Evolutionary conservation across 768 basidiomycete genomes (phyloP).

Genomic region (Mycena indigotica): DNA sequence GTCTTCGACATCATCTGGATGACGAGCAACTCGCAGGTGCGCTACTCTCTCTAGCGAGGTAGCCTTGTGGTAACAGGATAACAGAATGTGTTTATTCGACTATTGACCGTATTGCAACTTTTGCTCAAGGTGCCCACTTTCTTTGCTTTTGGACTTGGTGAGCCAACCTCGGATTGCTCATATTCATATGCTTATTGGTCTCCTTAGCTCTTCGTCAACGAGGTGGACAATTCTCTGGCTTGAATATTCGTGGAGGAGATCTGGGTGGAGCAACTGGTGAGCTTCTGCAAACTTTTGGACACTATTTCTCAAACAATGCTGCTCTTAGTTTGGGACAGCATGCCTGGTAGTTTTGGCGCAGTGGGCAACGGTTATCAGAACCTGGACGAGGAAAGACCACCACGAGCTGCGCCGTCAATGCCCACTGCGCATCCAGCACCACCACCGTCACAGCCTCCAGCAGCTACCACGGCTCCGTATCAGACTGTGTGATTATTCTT

Average conservation of each 20-base stretch:
- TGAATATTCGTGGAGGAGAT: constrained; percentile 49
- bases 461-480: constrained; percentile 42
- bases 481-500: constrained; percentile 41
- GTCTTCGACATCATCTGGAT: constrained; percentile 77
- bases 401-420: constrained; percentile 19
- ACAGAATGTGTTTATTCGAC: constrained; percentile 54
- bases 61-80: no score
- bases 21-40: constrained; percentile 54
- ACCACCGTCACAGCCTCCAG: constrained; percentile 14
- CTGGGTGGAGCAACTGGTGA: constrained; percentile 59
- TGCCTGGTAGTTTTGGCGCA: constrained; percentile 74
- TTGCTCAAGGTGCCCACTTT: constrained; percentile 63
- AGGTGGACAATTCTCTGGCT: constrained; percentile 55
- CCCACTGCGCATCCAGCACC: constrained; percentile 23
- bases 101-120: constrained; percentile 57
- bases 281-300: constrained; percentile 12
- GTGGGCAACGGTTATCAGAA: constrained; percentile 60
- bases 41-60: no score
- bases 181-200: neutral
- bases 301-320: constrained; percentile 1
- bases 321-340: constrained; percentile 64
- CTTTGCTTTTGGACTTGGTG: constrained; percentile 45
- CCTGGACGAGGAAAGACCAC: constrained; percentile 53
- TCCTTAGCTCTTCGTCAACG: constrained; percentile 51
- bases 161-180: neutral